Conservation (phyloP, 169 alveolate species). For the Theileria orientalis region DNA sequence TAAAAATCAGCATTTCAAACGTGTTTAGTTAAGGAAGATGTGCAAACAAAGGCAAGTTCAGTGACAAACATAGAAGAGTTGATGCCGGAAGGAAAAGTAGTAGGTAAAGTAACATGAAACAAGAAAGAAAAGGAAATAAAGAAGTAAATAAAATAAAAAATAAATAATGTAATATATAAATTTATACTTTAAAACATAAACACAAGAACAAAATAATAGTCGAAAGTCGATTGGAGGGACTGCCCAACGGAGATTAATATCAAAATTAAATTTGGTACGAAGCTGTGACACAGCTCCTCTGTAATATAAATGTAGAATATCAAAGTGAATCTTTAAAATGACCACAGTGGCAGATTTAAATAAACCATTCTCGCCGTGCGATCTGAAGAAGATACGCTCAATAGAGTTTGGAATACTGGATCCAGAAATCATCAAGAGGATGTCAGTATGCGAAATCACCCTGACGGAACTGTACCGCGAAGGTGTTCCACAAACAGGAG, state of each 20-base stretch:
- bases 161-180: no score
- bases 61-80: slow-evolving; percentile 1
- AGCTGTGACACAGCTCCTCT: slow-evolving; percentile 7
- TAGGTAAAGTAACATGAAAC: neutral
- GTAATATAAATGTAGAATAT: slow-evolving; percentile 7
- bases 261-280: neutral
- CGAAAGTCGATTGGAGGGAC: neutral
- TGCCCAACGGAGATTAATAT: slow-evolving; percentile 2
- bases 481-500: slow-evolving; percentile 89
- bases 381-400: slow-evolving; percentile 79
- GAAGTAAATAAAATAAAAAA: neutral
- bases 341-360: slow-evolving; percentile 77
- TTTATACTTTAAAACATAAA: no score
- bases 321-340: slow-evolving; percentile 11
- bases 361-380: slow-evolving; percentile 82
- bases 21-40: slow-evolving; percentile 17
- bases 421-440: slow-evolving; percentile 80
- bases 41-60: neutral
- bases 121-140: neutral
- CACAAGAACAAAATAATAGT: no score
- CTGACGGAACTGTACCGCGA: slow-evolving; percentile 86
- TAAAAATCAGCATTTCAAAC: neutral
- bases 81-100: neutral
- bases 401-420: slow-evolving; percentile 85
- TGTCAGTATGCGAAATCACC: slow-evolving; percentile 88